These are phyloP conservation scores for Didymella glomerata DNA, from an alignment of 2,329 filamentous ascomycete genomes.

Conservation along the genomic window DNA sequence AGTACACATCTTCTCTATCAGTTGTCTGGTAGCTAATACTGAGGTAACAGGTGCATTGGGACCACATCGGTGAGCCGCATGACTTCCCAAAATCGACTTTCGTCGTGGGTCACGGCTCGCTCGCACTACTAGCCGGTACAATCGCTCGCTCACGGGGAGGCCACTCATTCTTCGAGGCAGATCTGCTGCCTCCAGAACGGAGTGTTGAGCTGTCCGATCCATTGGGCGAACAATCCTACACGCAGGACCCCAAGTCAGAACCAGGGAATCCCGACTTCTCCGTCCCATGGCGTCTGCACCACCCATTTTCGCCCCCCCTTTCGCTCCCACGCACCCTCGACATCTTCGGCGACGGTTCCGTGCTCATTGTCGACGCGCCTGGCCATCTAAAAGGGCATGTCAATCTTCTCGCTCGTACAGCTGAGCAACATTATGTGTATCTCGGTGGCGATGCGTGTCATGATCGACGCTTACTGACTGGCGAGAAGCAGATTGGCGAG, in stretches of 20 bases:
- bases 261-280: conserved; percentile 24
- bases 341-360: conserved; percentile 58
- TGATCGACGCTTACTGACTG: conserved; percentile 60
- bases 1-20: neutral
- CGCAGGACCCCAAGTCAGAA: neutral
- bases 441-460: conserved; percentile 65
- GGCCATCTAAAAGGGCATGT: conserved; percentile 64
- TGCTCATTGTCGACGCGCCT: conserved; percentile 60
- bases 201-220: conserved; percentile 56
- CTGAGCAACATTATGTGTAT: conserved; percentile 54
- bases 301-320: conserved; percentile 59
- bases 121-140: conserved; percentile 34
- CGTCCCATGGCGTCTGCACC: conserved; percentile 55
- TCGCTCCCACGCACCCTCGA: conserved; percentile 59
- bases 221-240: conserved; percentile 11
- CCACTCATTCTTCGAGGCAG: conserved; percentile 55
- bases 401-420: conserved; percentile 58
- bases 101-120: conserved; percentile 50
- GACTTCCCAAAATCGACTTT: conserved; percentile 52
- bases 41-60: conserved; percentile 50
- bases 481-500: conserved; percentile 62
- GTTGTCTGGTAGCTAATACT: neutral
- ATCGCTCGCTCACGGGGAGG: conserved; percentile 37
- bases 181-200: conserved; percentile 56
- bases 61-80: conserved; percentile 53